These are phyloP conservation scores for Pichia sp. DNA, from an alignment of 1,139 yeast species.

Conservation along the genomic window DNA sequence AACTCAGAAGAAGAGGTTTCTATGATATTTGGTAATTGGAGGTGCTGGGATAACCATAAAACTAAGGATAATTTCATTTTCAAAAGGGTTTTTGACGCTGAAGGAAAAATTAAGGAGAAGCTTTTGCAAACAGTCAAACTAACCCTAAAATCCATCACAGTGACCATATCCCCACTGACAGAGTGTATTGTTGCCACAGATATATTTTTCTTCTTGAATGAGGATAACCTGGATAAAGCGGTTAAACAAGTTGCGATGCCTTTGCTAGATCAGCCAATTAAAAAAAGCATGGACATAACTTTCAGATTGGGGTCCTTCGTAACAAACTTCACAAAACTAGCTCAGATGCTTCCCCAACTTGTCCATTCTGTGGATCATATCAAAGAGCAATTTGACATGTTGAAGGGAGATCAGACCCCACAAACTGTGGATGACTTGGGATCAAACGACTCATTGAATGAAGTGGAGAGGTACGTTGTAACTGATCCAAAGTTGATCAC, in stretches of 20 bases:
- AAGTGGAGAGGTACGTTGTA: constrained; percentile 8
- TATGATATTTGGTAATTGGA: constrained; percentile 67
- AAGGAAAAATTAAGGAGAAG: not conserved
- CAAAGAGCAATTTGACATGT: not conserved
- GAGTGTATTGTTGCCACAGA: constrained; percentile 16
- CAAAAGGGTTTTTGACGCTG: constrained; percentile 32
- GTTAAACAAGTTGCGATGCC: constrained; percentile 14
- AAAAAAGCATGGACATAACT: constrained; percentile 16
- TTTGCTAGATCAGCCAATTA: constrained; percentile 13
- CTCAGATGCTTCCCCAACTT: constrained; percentile 3
- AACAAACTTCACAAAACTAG: constrained; percentile 13
- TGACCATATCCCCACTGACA: constrained; percentile 18
- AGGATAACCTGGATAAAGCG: constrained; percentile 10
- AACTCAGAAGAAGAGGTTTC: constrained; percentile 51
- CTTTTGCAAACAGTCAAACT: constrained; percentile 9
- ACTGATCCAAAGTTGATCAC: constrained; percentile 14
- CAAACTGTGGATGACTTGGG: constrained; percentile 11
- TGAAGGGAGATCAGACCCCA: constrained; percentile 1
- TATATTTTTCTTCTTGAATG: constrained; percentile 12
- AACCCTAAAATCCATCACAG: constrained; percentile 5
- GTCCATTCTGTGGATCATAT: constrained; percentile 2
- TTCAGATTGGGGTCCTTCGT: constrained; percentile 15
- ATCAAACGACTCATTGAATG: constrained; percentile 10
- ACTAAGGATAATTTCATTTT: constrained; percentile 52
- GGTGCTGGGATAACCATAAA: constrained; percentile 78